A percentile compares a stretch with the other conserved stretches of the same genome.
Evolutionary conservation across 768 basidiomycete species (phyloP).

Genomic region (Naematelia encephala): DNA sequence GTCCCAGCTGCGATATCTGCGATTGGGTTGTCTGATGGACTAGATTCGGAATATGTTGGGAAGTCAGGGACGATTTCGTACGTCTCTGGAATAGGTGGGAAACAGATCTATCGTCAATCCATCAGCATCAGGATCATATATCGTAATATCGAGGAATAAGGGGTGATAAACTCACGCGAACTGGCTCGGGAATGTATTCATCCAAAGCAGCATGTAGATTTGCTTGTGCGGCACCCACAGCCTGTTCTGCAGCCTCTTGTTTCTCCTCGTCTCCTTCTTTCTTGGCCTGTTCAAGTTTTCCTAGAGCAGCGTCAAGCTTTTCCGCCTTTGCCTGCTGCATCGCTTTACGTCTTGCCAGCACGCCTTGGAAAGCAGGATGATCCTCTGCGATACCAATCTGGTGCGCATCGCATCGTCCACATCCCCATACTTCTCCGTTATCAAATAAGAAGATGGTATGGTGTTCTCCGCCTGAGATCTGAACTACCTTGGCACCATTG

Average conservation of each 20-base stretch:
- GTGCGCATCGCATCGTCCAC: constrained; percentile 76
- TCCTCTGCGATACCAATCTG: constrained; percentile 66
- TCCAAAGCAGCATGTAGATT: constrained; percentile 41
- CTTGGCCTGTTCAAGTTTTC: constrained; percentile 23
- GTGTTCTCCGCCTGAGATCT: constrained; percentile 70
- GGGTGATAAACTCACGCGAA: constrained; percentile 31
- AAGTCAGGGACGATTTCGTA: constrained; percentile 49
- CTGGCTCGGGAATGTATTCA: constrained; percentile 48
- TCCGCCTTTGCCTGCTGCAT: constrained; percentile 32
- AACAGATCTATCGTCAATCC: constrained; percentile 48
- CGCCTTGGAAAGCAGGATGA: constrained; percentile 50
- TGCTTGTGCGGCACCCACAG: constrained; percentile 33
- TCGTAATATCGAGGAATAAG: too few species aligned
- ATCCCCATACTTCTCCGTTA: constrained; percentile 77
- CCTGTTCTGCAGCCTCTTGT: constrained; percentile 30
- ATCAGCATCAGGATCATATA: constrained; percentile 2
- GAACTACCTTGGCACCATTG: constrained; percentile 52
- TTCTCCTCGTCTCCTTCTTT: constrained; percentile 23
- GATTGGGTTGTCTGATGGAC: constrained; percentile 45
- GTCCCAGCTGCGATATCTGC: constrained; percentile 51
- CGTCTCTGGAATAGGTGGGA: constrained; percentile 52
- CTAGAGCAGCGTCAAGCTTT: constrained; percentile 23
- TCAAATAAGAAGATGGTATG: constrained; percentile 86
- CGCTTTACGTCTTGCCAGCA: constrained; percentile 40
- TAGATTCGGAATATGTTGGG: constrained; percentile 40